These are phyloP conservation scores for Protea cynaroides DNA, from an alignment of 164 flowering plant genomes.

Conservation along the genomic window DNA sequence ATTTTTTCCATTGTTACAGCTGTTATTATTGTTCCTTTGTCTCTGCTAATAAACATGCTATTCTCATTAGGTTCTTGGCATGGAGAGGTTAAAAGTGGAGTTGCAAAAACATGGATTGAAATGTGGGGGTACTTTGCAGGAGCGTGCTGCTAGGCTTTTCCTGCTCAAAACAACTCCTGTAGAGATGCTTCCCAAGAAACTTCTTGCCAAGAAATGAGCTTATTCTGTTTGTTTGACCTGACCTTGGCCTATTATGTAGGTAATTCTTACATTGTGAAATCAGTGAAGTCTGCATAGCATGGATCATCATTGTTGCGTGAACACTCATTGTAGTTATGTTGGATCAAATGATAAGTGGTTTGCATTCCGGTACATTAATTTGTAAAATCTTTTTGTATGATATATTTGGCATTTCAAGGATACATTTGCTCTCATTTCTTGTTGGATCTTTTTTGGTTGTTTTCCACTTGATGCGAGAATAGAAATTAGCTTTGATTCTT, in stretches of 20 bases:
- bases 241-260: not conserved
- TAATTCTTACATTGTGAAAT: not conserved
- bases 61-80: conserved; percentile 57
- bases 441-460: too few relatives aligned
- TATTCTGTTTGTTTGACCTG: not conserved
- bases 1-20: not conserved
- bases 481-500: too few relatives aligned
- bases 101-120: conserved; percentile 73
- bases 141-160: conserved; percentile 87
- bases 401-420: too few relatives aligned
- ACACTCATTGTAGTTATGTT: not conserved
- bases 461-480: too few relatives aligned
- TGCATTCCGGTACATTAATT: too few relatives aligned
- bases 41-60: not conserved
- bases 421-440: too few relatives aligned
- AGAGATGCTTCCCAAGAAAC: conserved; percentile 81
- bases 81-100: conserved; percentile 74
- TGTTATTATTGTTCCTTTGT: not conserved
- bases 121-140: conserved; percentile 88
- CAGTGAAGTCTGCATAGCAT: not conserved
- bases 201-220: conserved; percentile 63
- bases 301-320: not conserved
- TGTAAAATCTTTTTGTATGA: too few relatives aligned
- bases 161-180: conserved; percentile 71
- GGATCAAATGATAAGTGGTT: not conserved